Percentiles rank a stretch among this genome's conserved stretches.
Conservation (phyloP, 2,329 filamentous ascomycete species). For the Aspergillus vadensis region DNA sequence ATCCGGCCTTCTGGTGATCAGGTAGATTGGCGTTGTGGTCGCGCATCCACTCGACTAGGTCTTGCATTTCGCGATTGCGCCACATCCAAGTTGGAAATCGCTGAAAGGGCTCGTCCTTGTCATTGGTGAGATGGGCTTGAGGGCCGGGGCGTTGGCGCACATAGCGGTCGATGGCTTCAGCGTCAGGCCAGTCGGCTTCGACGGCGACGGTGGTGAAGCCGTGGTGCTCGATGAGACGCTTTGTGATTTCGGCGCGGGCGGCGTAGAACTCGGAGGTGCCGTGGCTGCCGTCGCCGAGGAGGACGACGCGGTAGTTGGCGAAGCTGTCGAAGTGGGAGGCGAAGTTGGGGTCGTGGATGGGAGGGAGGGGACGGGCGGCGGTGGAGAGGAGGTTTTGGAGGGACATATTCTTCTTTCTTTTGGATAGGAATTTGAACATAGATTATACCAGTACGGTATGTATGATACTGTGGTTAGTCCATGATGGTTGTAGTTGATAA, state of each 20-base stretch:
- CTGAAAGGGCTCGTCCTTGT: slow-evolving; percentile 45
- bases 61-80: slow-evolving; percentile 56
- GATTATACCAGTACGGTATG: no score
- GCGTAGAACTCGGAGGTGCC: slow-evolving; percentile 59
- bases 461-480: neutral
- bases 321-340: slow-evolving; percentile 46
- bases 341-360: slow-evolving; percentile 40
- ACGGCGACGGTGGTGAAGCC: slow-evolving; percentile 55
- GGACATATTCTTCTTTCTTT: neutral
- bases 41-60: slow-evolving; percentile 56
- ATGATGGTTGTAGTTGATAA: neutral
- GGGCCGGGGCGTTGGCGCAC: slow-evolving; percentile 49
- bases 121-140: slow-evolving; percentile 31
- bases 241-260: slow-evolving; percentile 55
- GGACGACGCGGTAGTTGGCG: slow-evolving; percentile 43
- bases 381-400: slow-evolving; percentile 38
- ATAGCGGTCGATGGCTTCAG: slow-evolving; percentile 54
- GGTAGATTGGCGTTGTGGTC: slow-evolving; percentile 43
- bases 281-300: slow-evolving; percentile 53
- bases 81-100: slow-evolving; percentile 61
- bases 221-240: slow-evolving; percentile 52
- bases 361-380: slow-evolving; percentile 41
- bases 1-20: slow-evolving; percentile 37
- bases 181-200: slow-evolving; percentile 59
- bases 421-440: no score